phyloP scores from a whole-genome alignment of 1,284 basidiomycete species.

The Leccinum subspadiceum region DNA sequence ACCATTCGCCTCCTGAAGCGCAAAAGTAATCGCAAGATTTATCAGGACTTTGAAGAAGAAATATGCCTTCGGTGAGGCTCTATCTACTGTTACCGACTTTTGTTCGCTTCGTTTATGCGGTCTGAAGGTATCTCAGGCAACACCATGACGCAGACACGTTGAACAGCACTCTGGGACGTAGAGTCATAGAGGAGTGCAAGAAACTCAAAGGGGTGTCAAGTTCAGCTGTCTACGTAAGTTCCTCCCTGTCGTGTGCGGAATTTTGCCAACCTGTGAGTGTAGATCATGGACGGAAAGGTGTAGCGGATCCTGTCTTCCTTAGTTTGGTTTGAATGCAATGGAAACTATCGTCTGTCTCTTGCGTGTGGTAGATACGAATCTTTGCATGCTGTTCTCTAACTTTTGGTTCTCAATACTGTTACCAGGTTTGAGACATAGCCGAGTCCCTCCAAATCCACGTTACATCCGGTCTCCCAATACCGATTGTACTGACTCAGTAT shows the following conservation, averaged over 20 bases:
- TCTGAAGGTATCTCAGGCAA: conserved; percentile 49
- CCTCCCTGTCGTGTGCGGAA: background rate
- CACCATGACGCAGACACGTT: conserved; percentile 51
- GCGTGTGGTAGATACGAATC: background rate
- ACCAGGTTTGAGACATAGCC: background rate
- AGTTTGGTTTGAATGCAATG: background rate
- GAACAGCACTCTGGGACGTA: conserved; percentile 48
- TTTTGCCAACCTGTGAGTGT: background rate
- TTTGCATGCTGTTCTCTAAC: background rate
- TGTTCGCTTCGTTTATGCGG: background rate
- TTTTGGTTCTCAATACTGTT: background rate
- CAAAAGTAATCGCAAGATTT: conserved; percentile 73
- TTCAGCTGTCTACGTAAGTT: conserved; percentile 24
- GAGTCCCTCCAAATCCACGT: background rate
- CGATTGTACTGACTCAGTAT: background rate
- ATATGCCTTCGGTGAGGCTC: conserved; percentile 56
- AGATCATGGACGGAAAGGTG: conserved; percentile 26
- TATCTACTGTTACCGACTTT: too few species aligned
- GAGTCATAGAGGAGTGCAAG: conserved; percentile 60
- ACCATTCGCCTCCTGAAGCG: conserved; percentile 41
- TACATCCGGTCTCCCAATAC: background rate
- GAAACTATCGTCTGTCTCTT: background rate
- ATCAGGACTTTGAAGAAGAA: conserved; percentile 75
- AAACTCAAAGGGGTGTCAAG: conserved; percentile 56
- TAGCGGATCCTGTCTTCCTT: conserved; percentile 6